phyloP scores from a whole-genome alignment of 257 asterid species.

The Solanum rostratum region DNA sequence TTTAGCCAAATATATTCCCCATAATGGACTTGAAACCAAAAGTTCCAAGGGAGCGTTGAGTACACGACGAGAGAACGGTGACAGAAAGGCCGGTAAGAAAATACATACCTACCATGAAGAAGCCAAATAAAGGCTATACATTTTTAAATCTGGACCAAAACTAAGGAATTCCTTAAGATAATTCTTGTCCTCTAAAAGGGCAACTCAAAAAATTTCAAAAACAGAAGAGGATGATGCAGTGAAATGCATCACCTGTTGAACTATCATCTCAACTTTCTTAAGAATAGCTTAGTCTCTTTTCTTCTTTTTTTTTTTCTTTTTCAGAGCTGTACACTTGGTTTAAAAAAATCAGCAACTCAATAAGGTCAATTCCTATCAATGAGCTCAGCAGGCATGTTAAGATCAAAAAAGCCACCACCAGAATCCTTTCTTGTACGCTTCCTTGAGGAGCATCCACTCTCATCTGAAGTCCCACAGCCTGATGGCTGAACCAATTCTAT shows the following conservation, averaged over 20 bases:
- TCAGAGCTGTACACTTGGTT: constrained; percentile 13
- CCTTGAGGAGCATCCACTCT: constrained; percentile 24
- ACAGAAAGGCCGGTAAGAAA: neutral
- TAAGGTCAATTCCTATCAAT: constrained; percentile 18
- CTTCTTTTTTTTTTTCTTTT: neutral
- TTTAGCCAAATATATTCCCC: neutral
- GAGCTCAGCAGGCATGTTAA: constrained; percentile 63
- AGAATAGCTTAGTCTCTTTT: neutral
- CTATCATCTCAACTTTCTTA: neutral
- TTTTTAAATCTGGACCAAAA: neutral
- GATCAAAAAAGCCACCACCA: constrained; percentile 38
- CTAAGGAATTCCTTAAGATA: neutral
- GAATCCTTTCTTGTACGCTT: constrained; percentile 51
- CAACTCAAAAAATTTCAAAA: neutral
- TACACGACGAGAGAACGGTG: neutral
- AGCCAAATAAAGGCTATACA: neutral
- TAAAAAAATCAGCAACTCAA: neutral
- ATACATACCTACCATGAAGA: neutral
- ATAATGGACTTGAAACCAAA: neutral
- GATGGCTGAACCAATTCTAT: constrained; percentile 43
- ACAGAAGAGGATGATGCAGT: neutral
- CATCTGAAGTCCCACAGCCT: constrained; percentile 38
- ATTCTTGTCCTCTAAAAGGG: neutral
- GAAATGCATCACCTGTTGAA: neutral
- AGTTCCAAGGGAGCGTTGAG: neutral